Percentiles rank a stretch among this genome's conserved stretches.
phyloP scores from a whole-genome alignment of 2,329 filamentous ascomycete species.

The Beauveria sp. region DNA sequence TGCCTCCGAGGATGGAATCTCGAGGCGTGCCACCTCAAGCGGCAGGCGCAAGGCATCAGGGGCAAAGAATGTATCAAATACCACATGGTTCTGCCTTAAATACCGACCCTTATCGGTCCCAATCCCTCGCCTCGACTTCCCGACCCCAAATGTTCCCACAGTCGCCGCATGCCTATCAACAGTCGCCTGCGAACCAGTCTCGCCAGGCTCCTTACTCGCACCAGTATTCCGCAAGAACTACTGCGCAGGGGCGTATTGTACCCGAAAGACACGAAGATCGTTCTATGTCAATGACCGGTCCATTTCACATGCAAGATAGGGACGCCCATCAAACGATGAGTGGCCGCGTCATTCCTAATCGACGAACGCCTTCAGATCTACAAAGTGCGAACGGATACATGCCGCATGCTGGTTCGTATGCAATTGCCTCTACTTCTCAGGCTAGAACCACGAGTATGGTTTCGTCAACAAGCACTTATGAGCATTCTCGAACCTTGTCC shows the following conservation, averaged over 20 bases:
- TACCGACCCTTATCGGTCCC: conserved; percentile 81
- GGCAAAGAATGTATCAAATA: conserved; percentile 55
- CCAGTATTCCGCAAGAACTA: conserved; percentile 64
- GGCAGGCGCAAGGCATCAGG: conserved; percentile 32
- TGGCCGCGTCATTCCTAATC: conserved; percentile 80
- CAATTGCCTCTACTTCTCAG: conserved; percentile 43
- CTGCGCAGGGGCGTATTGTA: conserved; percentile 83
- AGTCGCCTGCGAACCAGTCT: conserved; percentile 65
- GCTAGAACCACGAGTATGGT: conserved; percentile 56
- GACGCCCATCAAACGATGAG: conserved; percentile 89
- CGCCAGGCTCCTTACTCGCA: conserved; percentile 67
- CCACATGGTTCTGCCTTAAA: conserved; percentile 66
- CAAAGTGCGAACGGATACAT: conserved; percentile 29
- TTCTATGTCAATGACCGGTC: conserved; percentile 91
- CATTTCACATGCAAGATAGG: conserved; percentile 58
- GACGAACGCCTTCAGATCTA: conserved; percentile 38
- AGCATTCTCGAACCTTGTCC: conserved; percentile 67
- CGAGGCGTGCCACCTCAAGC: conserved; percentile 40
- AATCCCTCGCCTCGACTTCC: conserved; percentile 74
- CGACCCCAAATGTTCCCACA: conserved; percentile 67
- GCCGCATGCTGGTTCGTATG: conserved; percentile 30
- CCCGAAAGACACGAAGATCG: conserved; percentile 88
- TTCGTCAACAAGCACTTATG: conserved; percentile 40
- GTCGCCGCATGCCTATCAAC: conserved; percentile 52
- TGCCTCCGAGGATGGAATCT: conserved; percentile 60